A percentile compares a stretch with the other conserved stretches of the same genome.
phyloP scores from a whole-genome alignment of 768 basidiomycete species.

The Candolleomyces efflorescens region DNA sequence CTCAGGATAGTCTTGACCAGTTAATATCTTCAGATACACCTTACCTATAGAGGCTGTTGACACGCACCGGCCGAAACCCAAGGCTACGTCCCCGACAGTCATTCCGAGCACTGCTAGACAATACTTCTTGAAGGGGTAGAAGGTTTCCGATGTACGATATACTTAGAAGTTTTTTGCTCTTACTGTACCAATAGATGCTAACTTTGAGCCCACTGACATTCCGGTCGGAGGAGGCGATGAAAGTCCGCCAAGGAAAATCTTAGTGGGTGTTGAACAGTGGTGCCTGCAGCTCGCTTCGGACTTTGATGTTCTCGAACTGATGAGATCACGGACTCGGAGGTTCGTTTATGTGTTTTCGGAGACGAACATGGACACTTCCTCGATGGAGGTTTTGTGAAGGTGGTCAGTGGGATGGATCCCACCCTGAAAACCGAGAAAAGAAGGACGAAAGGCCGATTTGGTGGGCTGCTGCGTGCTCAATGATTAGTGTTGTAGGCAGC shows the following conservation, averaged over 20 bases:
- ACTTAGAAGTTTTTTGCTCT: not conserved
- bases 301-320: not conserved
- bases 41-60: constrained; percentile 92
- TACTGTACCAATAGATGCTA: too few relatives aligned
- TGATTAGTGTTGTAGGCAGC: not conserved
- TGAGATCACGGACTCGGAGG: not conserved
- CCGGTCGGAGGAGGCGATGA: too few relatives aligned
- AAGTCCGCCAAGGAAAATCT: too few relatives aligned
- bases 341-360: not conserved
- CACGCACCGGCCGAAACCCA: constrained; percentile 76
- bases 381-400: not conserved
- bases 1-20: not conserved
- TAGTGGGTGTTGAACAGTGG: not conserved
- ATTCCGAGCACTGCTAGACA: constrained; percentile 35
- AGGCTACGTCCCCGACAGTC: constrained; percentile 29
- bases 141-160: too few relatives aligned
- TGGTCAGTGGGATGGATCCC: not conserved
- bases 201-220: too few relatives aligned
- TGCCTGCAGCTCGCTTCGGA: not conserved
- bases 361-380: not conserved
- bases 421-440: not conserved
- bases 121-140: constrained; percentile 20
- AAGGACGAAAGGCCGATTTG: not conserved
- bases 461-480: not conserved
- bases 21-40: constrained; percentile 54